Conservation (phyloP, 1,284 basidiomycete species). For the Marasmius oreades region DNA sequence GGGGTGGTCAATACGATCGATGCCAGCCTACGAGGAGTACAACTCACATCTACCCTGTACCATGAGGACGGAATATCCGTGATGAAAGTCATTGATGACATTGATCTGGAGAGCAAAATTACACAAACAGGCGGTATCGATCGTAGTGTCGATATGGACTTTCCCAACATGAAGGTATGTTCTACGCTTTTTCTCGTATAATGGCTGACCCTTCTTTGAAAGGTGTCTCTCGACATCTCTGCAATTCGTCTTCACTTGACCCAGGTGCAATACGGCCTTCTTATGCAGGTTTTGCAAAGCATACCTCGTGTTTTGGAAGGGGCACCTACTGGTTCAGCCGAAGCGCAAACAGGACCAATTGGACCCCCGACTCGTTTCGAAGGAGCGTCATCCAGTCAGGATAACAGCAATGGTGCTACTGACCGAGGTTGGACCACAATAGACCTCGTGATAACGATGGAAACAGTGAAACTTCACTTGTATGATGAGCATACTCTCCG, state of each 20-base stretch:
- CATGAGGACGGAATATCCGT: conserved; percentile 44
- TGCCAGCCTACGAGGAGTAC: conserved; percentile 85
- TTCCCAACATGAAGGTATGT: conserved; percentile 71
- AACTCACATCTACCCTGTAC: conserved; percentile 72
- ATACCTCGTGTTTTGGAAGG: conserved; percentile 69
- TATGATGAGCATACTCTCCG: conserved; percentile 71
- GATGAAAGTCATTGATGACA: conserved; percentile 92
- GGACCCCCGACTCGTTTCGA: conserved; percentile 9
- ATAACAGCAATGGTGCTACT: background rate
- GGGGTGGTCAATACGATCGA: conserved; percentile 59
- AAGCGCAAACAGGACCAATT: conserved; percentile 21
- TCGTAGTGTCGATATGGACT: conserved; percentile 42
- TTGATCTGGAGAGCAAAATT: conserved; percentile 74
- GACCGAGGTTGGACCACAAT: conserved; percentile 53
- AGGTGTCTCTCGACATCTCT: conserved; percentile 80
- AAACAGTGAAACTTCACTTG: conserved; percentile 86
- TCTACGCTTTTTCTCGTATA: background rate
- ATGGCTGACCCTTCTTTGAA: background rate
- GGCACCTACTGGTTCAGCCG: conserved; percentile 32
- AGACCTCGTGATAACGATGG: conserved; percentile 77
- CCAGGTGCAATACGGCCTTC: conserved; percentile 83
- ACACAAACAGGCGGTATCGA: conserved; percentile 59
- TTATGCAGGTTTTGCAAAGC: conserved; percentile 71
- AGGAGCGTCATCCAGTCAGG: conserved; percentile 1
- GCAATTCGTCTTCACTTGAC: conserved; percentile 91